These are phyloP conservation scores for Smallanthus sonchifolius DNA, from an alignment of 129 eudicot genomes.

Conservation along the genomic window DNA sequence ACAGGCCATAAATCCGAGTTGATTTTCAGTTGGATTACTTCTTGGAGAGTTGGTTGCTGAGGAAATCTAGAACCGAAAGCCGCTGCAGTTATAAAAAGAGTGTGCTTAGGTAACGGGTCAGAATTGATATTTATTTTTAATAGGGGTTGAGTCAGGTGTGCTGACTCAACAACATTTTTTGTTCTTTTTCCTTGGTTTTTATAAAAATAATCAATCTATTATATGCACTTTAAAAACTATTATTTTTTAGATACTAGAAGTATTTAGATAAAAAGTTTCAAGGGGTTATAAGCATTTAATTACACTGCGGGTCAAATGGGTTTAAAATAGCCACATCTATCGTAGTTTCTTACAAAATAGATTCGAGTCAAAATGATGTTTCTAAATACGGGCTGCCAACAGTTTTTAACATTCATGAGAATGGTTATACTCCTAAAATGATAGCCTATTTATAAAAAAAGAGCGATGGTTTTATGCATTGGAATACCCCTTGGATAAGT, in stretches of 20 bases:
- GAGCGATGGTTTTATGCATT: background rate
- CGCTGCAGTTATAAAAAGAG: slow-evolving; percentile 52
- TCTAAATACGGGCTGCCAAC: too few species aligned
- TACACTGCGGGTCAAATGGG: background rate
- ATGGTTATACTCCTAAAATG: too few species aligned
- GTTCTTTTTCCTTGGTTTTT: background rate
- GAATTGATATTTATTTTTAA: background rate
- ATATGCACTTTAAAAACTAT: too few species aligned
- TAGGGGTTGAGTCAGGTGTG: background rate
- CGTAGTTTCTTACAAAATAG: background rate
- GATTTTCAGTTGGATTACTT: slow-evolving; percentile 33
- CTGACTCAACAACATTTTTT: background rate
- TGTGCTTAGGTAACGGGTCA: background rate
- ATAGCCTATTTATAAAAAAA: too few species aligned
- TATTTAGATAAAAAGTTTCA: background rate
- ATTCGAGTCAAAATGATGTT: background rate
- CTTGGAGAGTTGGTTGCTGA: slow-evolving; percentile 58
- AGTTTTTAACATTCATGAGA: too few species aligned
- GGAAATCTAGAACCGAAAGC: slow-evolving; percentile 77
- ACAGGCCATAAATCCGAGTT: background rate
- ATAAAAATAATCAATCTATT: too few species aligned
- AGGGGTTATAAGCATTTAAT: background rate
- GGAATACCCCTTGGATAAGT: background rate
- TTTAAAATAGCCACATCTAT: background rate
- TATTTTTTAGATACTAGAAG: background rate